Base-by-base conservation (phyloP, 1,284 basidiomycete genomes). In the Flammula alnicola region DNA sequence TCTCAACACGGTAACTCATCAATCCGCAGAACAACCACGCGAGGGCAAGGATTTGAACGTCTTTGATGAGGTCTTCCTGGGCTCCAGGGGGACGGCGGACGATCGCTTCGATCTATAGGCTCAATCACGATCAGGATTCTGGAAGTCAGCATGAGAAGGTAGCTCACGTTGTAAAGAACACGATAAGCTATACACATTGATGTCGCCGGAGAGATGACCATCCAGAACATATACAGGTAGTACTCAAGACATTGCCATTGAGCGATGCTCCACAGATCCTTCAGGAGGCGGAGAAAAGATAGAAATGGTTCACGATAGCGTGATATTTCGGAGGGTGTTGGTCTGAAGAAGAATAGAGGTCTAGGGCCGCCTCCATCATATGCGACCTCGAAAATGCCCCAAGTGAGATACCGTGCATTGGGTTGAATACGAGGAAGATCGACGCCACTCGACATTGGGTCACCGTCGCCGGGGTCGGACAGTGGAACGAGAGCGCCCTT, bases 401-500 rank as follows among this genome's bases (percentile, higher is more conserved):
- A 60, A 9, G 57, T 54, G 9, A 61, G 38, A 19, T 53, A 60
- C 19, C 50, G 54, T 20, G 67, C 57, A 17, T 40, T 26, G n/a
- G n/a, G n/a, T n/a, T n/a, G n/a, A n/a, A n/a, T n/a, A n/a, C n/a
- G n/a, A n/a, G n/a, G n/a, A n/a, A n/a, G n/a, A n/a, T n/a, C n/a
- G n/a, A n/a, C n/a, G n/a, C 50, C 36, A 70, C 74, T 87, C 87
- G 90, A 3, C 48, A 66, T 57, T 83, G 82, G 70, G 88, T 74
- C 58, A 71, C 37, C 37, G 37, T 14, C 2, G 8, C 14, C 29
- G 23, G n/a, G n/a, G n/a, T n/a, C n/a, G n/a, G n/a, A n/a, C n/a
- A n/a, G n/a, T n/a, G n/a, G n/a, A n/a, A n/a, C n/a, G n/a, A n/a
- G n/a, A n/a, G n/a, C n/a, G n/a, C n/a, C n/a, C n/a, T n/a, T n/a